phyloP scores from a whole-genome alignment of 1,284 basidiomycete species.

The Mrakiaceae sp. region DNA sequence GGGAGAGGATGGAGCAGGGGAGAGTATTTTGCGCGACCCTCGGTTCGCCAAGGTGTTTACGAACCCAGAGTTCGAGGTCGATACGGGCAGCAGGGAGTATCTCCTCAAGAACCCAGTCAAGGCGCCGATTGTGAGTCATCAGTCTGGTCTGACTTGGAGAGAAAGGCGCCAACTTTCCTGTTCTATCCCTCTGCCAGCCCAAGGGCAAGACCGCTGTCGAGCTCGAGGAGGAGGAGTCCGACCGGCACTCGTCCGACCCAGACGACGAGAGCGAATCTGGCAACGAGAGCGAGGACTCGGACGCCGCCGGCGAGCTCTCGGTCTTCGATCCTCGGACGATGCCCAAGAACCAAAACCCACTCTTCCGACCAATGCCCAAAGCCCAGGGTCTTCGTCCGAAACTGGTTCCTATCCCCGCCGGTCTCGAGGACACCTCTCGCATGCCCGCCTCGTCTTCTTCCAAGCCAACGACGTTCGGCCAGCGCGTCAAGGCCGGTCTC shows the following conservation, averaged over 20 bases:
- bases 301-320: constrained; percentile 35
- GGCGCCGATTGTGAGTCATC: constrained; percentile 34
- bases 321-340: constrained; percentile 36
- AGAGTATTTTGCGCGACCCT: constrained; percentile 65
- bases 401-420: constrained; percentile 28
- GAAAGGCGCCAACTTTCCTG: background rate
- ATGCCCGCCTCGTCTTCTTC: constrained; percentile 7
- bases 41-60: constrained; percentile 88
- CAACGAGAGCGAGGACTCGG: constrained; percentile 43
- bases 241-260: constrained; percentile 54
- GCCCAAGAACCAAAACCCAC: constrained; percentile 19
- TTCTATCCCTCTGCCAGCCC: constrained; percentile 23
- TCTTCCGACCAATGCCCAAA: constrained; percentile 16
- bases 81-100: constrained; percentile 76
- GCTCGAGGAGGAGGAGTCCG: constrained; percentile 79
- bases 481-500: constrained; percentile 26
- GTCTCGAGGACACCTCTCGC: constrained; percentile 16
- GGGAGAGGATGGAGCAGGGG: constrained; percentile 34
- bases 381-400: constrained; percentile 13
- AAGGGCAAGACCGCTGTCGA: constrained; percentile 66
- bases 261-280: constrained; percentile 39
- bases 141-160: constrained; percentile 3
- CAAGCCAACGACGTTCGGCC: constrained; percentile 31
- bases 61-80: constrained; percentile 88
- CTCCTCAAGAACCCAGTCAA: constrained; percentile 81